Evolutionary conservation across 2,329 filamentous ascomycete species (phyloP), one percentile per base, ranked within the genome.

Genomic region (Sporothrix pseudoabietina): DNA sequence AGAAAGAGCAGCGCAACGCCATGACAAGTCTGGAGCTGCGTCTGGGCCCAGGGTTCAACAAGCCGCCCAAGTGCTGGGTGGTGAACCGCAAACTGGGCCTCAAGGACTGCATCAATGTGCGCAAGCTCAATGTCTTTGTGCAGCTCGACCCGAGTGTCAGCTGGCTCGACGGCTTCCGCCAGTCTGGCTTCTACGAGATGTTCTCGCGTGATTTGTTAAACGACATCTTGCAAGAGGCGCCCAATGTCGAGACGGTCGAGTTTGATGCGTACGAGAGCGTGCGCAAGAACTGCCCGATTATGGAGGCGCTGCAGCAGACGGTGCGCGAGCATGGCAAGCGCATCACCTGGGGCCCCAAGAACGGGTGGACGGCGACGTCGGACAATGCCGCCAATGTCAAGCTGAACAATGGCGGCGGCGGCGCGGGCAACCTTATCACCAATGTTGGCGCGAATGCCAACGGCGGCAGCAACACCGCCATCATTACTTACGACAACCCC

Each of bases 241-340:
- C 90, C 0, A 85, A 83, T 52, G 79, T 92, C 1, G 78, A 85
- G 9, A 82, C 83, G 1, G 84, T 94, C 26, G 87, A 92, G 77
- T 92, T 94, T 75, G 92, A 94, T 80, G 92, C 87, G 0, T 92
- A 87, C 79, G 82, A 86, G 0, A 87, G 87, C 71, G 90, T 94
- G 4, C 88, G 87, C 79, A 90, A 89, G 78, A 85, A 85, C 0
- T 88, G 90, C 16, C 87, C 86, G 41, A 88, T 94, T 81, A 87
- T 94, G 84, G 81, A 82, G 10, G 87, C 85, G 2, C 81, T 94
- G 26, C 79, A 91, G 9, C 83, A 86, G 0, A 84, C 87, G 4
- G 84, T 85, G 1, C 82, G 80, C 10, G 80, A 83, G 8, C 83
- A 84, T 22, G 81, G 85, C 32, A 86, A 87, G 75, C 81, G 80